phyloP scores from a whole-genome alignment of 441 rosid species.

The Flueggea neowawraea region DNA sequence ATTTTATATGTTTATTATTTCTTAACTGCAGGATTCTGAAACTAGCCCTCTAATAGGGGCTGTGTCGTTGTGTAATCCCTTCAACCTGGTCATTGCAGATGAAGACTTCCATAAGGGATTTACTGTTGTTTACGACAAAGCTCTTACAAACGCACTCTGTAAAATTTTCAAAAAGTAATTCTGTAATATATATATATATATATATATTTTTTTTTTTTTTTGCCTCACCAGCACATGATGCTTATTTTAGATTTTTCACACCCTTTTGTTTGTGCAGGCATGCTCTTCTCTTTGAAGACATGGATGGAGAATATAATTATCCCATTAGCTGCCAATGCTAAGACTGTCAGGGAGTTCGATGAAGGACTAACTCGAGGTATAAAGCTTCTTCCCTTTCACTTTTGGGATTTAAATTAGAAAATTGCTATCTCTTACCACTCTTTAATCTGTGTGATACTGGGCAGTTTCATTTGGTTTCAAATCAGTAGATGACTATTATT shows the following conservation, averaged over 20 bases:
- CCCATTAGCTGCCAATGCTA: slow-evolving; percentile 58
- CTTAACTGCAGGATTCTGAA: slow-evolving; percentile 57
- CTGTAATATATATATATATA: slow-evolving; percentile 7
- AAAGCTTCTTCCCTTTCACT: background rate
- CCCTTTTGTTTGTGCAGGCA: slow-evolving; percentile 47
- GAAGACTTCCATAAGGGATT: slow-evolving; percentile 87
- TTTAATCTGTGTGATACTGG: slow-evolving; percentile 1
- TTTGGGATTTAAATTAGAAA: too few relatives aligned
- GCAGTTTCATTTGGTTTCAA: slow-evolving; percentile 94
- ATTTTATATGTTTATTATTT: slow-evolving; percentile 2
- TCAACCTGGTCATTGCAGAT: slow-evolving; percentile 79
- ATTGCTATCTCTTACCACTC: slow-evolving; percentile 1
- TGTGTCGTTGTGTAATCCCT: slow-evolving; percentile 87
- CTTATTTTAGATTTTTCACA: slow-evolving; percentile 3
- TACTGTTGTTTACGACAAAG: slow-evolving; percentile 72
- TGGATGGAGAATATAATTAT: slow-evolving; percentile 71
- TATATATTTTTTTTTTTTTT: slow-evolving; percentile 10
- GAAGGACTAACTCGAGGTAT: slow-evolving; percentile 77
- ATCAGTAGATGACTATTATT: slow-evolving; percentile 82
- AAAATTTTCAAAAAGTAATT: slow-evolving; percentile 62
- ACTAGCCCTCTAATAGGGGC: slow-evolving; percentile 72
- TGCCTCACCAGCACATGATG: background rate
- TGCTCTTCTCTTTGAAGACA: slow-evolving; percentile 77
- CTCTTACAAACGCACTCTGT: slow-evolving; percentile 60
- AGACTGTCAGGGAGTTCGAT: slow-evolving; percentile 71